Percentiles rank a stretch among this genome's conserved stretches.
Evolutionary conservation across 2,329 filamentous ascomycete genomes (phyloP).

Genomic region (Neophaeococcomyces mojaviensis): DNA sequence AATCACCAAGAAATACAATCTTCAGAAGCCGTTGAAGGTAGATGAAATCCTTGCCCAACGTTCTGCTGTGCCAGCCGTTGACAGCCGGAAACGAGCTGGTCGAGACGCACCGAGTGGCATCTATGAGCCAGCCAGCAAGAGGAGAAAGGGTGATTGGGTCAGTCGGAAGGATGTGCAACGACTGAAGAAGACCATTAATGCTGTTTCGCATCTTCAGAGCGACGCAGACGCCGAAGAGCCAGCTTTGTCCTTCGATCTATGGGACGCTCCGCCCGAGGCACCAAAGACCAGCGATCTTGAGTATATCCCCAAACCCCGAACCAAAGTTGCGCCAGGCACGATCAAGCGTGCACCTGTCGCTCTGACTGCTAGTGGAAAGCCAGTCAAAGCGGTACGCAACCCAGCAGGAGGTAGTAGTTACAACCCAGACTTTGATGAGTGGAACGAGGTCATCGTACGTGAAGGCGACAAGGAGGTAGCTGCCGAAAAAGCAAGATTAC

Average conservation of each 20-base stretch:
- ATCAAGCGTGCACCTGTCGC: constrained; percentile 71
- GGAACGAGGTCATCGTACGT: constrained; percentile 64
- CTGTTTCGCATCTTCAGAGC: constrained; percentile 11
- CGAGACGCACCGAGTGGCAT: constrained; percentile 67
- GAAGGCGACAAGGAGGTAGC: constrained; percentile 75
- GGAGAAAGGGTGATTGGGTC: constrained; percentile 69
- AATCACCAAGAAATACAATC: constrained; percentile 58
- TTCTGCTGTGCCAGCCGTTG: constrained; percentile 72
- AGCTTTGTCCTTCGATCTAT: constrained; percentile 61
- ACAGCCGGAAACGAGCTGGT: constrained; percentile 66
- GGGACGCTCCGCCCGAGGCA: constrained; percentile 49
- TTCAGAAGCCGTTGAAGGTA: constrained; percentile 71
- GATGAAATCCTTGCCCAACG: constrained; percentile 86
- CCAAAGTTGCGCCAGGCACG: constrained; percentile 65
- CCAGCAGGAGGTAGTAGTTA: constrained; percentile 83
- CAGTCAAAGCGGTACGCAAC: constrained; percentile 67
- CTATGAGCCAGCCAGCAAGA: constrained; percentile 60
- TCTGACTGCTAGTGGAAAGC: constrained; percentile 72
- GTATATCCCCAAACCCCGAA: constrained; percentile 60
- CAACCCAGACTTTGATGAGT: constrained; percentile 82
- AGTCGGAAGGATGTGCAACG: constrained; percentile 75
- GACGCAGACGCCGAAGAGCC: constrained; percentile 45
- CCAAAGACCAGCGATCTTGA: constrained; percentile 30
- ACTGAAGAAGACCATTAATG: constrained; percentile 49
- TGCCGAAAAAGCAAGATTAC: constrained; percentile 67